Evolutionary conservation across 202 grass and related monocot species (phyloP).

Genomic region (Musa balbisiana): DNA sequence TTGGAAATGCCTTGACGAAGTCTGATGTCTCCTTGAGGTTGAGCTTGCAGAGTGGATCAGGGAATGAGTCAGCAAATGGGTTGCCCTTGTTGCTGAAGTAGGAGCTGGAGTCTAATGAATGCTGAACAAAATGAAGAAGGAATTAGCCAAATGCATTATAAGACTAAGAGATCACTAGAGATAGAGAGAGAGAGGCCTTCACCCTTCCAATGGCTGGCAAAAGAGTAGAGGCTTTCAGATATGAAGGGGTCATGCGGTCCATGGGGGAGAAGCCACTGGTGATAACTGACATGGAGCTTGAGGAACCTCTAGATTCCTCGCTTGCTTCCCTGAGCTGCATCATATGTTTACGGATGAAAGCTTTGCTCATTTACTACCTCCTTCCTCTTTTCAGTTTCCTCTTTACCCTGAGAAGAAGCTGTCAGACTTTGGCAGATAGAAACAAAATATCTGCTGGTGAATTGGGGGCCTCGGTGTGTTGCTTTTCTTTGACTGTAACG

Average conservation of each 20-base stretch:
- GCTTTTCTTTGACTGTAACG: neutral
- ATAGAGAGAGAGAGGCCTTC: neutral
- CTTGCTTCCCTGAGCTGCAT: neutral
- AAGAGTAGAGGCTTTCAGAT: neutral
- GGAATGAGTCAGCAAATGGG: neutral
- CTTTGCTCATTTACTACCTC: neutral
- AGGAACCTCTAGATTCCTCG: neutral
- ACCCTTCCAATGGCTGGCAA: neutral
- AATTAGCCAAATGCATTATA: neutral
- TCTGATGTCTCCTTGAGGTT: neutral
- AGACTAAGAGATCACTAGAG: neutral
- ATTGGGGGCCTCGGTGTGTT: neutral
- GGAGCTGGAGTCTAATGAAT: neutral
- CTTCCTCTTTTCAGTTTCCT: neutral
- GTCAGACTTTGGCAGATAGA: slow-evolving; percentile 2
- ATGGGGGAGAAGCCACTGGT: neutral
- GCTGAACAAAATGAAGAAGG: neutral
- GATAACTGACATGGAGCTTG: neutral
- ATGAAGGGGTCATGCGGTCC: neutral
- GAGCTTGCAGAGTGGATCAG: slow-evolving; percentile 4
- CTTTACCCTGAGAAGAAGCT: neutral
- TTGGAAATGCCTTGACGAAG: neutral
- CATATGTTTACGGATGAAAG: neutral
- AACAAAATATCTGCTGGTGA: neutral
- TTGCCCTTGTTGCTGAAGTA: neutral